phyloP scores from a whole-genome alignment of 257 asterid species.

The Nicotiana tabacum region DNA sequence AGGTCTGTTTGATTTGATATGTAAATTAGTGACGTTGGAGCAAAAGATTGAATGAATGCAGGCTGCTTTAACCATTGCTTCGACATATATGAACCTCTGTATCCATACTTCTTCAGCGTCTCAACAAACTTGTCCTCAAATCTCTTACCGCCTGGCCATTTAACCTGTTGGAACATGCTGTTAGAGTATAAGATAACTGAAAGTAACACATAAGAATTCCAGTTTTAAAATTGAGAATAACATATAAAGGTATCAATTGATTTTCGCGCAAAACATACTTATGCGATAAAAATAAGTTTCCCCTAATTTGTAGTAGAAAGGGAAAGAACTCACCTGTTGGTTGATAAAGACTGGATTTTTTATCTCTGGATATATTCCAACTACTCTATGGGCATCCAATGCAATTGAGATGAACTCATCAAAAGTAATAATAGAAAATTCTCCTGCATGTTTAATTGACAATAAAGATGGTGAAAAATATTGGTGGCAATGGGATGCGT shows the following conservation, averaged over 20 bases:
- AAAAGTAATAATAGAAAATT: slow-evolving; percentile 74
- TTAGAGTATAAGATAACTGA: slow-evolving; percentile 1
- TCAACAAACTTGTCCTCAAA: slow-evolving; percentile 84
- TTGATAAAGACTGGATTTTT: slow-evolving; percentile 86
- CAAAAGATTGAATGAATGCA: slow-evolving; percentile 87
- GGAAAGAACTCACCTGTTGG: slow-evolving; percentile 56
- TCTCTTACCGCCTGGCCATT: slow-evolving; percentile 80
- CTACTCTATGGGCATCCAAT: slow-evolving; percentile 77
- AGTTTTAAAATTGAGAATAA: background rate
- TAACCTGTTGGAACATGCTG: slow-evolving; percentile 48
- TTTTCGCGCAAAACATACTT: slow-evolving; percentile 1
- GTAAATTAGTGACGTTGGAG: slow-evolving; percentile 77
- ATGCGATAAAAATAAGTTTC: background rate
- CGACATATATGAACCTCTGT: slow-evolving; percentile 79
- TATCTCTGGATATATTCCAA: slow-evolving; percentile 97
- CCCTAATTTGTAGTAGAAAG: slow-evolving; percentile 11
- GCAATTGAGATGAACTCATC: slow-evolving; percentile 86
- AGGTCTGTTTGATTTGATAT: slow-evolving; percentile 68
- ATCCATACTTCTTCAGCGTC: slow-evolving; percentile 70
- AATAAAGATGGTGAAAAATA: background rate
- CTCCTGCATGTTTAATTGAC: slow-evolving; percentile 44
- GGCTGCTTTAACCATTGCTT: slow-evolving; percentile 84
- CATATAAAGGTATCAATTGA: background rate
- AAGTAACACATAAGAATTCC: background rate
- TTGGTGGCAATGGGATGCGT: background rate